Conservation (phyloP, 495 filamentous ascomycete genomes). For the Parathielavia appendiculata region DNA sequence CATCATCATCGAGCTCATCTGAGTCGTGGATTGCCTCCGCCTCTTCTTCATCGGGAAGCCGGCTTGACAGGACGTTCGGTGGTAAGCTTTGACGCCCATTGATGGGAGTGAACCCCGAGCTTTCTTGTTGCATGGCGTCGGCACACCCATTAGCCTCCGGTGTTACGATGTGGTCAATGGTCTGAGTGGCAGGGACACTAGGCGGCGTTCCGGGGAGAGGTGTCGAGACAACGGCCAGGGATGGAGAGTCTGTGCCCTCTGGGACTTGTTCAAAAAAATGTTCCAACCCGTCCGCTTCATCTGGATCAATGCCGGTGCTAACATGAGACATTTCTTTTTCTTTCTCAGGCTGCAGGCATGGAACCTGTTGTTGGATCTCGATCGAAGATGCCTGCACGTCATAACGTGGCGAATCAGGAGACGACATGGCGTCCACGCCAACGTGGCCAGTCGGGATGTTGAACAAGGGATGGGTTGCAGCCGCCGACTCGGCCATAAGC, state of each 20-base stretch:
- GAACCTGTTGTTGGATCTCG: not conserved
- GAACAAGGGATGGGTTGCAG: not conserved
- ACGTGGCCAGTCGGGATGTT: conserved; percentile 16
- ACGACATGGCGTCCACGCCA: conserved; percentile 16
- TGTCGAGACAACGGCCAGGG: not conserved
- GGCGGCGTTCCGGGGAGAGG: not conserved
- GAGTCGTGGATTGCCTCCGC: not conserved
- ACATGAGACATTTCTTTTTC: too few species aligned
- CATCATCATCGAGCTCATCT: conserved; percentile 19
- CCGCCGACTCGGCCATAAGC: not conserved
- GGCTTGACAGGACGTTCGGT: not conserved
- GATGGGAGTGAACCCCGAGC: conserved; percentile 34
- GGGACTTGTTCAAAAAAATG: not conserved
- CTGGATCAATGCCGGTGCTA: too few species aligned
- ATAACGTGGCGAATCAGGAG: conserved; percentile 20
- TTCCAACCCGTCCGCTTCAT: not conserved
- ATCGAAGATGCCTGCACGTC: not conserved
- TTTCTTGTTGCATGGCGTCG: conserved; percentile 7
- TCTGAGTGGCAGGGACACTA: not conserved
- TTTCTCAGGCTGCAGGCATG: too few species aligned
- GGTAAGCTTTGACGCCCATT: conserved; percentile 26
- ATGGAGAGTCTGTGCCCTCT: not conserved
- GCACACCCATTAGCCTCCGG: not conserved
- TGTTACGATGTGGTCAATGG: not conserved
- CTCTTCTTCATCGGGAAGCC: conserved; percentile 13